Base-by-base conservation (phyloP, 768 basidiomycete species). In the Calocybe indica region DNA sequence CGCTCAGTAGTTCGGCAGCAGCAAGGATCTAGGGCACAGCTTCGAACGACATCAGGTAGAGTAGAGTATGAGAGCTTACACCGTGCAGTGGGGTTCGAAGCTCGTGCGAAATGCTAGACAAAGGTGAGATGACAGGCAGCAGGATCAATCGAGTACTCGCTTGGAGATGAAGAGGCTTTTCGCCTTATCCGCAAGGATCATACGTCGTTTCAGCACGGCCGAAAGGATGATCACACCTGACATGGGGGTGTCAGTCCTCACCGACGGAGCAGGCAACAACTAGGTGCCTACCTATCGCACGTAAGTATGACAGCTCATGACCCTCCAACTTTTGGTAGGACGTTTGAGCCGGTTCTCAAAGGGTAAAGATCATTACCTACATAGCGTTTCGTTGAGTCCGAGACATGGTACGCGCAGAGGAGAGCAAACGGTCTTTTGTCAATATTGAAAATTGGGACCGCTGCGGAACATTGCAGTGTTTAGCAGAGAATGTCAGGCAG, bases 141-240 rank as follows among this genome's bases (percentile, higher is more conserved):
- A 36, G 10, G 15, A 14, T 43, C 42, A 30, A 15, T 12, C 37
- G 34, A 44, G 31, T 2, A 57, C 80, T 38, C 46, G 89, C 89
- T 94, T 93, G 9, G 90, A 92, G 50, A 94, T 94, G 66, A 94
- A 94, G 38, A 91, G 62, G 53, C 86, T 83, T 67, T 95, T 96
- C 1, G 93, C 88, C 60, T 95, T 94, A 62, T 97, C 94, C 12
- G 94, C 94, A 3, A 95, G 74, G 34, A 91, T 85, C 90, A 96
- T 94, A 22, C 92, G 72, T 47, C 91, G 79, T 63, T 96, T 94
- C 40, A 96, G 74, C 5, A 94, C 91, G 8, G 92, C 92, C 32
- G 90, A 92, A 33, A 96, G 73, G 44, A 96, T 94, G 52, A 96
- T 93, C 32, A 96, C 92, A 43, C 90, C 88, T 75, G 28, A 46